These are phyloP conservation scores for Ballota nigra DNA, from an alignment of 257 asterid genomes.

Conservation along the genomic window DNA sequence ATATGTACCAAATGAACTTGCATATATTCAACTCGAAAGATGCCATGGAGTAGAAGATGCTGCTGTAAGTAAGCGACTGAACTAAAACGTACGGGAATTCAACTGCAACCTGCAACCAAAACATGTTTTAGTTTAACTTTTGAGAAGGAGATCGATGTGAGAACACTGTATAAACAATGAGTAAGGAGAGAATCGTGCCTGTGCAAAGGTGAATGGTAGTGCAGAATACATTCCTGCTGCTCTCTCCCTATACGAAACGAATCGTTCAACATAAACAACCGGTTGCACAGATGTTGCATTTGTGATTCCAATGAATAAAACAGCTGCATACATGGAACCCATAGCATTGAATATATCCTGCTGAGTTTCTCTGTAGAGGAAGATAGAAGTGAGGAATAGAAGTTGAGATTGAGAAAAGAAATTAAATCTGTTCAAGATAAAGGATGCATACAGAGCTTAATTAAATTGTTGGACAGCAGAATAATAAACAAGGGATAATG, in stretches of 20 bases:
- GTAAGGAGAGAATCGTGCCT: constrained; percentile 38
- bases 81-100: constrained; percentile 74
- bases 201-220: constrained; percentile 85
- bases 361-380: constrained; percentile 50
- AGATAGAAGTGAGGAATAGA: background rate
- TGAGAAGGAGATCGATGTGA: background rate
- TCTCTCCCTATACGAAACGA: constrained; percentile 78
- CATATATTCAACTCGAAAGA: constrained; percentile 64
- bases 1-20: constrained; percentile 78
- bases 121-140: background rate
- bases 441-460: background rate
- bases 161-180: background rate
- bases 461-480: too few species aligned
- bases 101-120: constrained; percentile 62
- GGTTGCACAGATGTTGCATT: constrained; percentile 85
- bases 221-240: constrained; percentile 98
- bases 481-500: background rate
- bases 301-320: constrained; percentile 76
- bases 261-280: constrained; percentile 72
- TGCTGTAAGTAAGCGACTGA: constrained; percentile 68
- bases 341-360: constrained; percentile 90
- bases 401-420: background rate
- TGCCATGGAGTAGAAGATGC: constrained; percentile 79
- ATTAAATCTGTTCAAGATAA: background rate
- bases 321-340: constrained; percentile 98